Conservation (phyloP, 1,284 basidiomycete species). For the Flammula alnicola region DNA sequence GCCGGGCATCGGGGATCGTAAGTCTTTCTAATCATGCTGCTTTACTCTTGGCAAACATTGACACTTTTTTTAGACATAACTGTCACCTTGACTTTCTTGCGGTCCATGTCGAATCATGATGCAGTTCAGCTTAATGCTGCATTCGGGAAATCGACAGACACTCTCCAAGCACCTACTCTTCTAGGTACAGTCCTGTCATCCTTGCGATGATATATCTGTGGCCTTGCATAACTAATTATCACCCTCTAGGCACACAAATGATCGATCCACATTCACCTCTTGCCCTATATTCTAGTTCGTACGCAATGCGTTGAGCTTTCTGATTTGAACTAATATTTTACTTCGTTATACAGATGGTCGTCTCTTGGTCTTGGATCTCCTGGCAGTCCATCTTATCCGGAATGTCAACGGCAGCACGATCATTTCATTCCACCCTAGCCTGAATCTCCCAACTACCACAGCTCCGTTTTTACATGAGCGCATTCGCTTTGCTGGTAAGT, state of each 20-base stretch:
- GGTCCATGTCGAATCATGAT: constrained; percentile 35
- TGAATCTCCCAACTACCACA: constrained; percentile 35
- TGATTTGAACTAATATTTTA: not conserved
- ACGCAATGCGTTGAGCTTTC: not conserved
- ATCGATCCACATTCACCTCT: constrained; percentile 60
- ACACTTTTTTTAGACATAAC: constrained; percentile 41
- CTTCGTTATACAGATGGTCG: constrained; percentile 18
- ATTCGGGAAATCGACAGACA: constrained; percentile 20
- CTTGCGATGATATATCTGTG: not conserved
- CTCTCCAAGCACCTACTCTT: constrained; percentile 23
- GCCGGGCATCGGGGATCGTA: constrained; percentile 44
- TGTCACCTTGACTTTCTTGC: constrained; percentile 51
- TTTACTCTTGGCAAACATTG: not conserved
- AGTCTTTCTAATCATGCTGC: constrained; percentile 23
- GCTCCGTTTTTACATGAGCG: constrained; percentile 41
- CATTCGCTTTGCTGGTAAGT: constrained; percentile 41
- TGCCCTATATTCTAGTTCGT: constrained; percentile 41
- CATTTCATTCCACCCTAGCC: constrained; percentile 43
- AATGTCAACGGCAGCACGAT: constrained; percentile 43
- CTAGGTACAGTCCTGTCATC: constrained; percentile 9
- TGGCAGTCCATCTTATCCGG: constrained; percentile 50
- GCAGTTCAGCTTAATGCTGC: constrained; percentile 25
- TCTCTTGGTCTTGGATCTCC: constrained; percentile 39
- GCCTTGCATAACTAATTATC: not conserved
- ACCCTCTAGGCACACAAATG: constrained; percentile 32